These are phyloP conservation scores for Neospora caninum DNA, from an alignment of 169 alveolate genomes.

Conservation along the genomic window DNA sequence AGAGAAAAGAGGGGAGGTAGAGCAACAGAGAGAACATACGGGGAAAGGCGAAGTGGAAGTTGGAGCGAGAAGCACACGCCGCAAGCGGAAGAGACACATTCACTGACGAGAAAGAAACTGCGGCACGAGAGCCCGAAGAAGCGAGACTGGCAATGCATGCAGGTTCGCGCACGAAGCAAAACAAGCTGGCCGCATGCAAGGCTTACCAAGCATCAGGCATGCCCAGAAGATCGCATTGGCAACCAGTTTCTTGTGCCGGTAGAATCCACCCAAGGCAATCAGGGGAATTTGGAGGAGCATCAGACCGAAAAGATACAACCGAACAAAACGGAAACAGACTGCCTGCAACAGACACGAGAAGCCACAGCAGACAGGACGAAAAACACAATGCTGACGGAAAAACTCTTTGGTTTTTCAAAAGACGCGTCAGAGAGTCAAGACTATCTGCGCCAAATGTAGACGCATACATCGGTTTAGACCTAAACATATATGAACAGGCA, in stretches of 20 bases:
- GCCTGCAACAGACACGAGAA: constrained; percentile 43
- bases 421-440: no score
- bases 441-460: no score
- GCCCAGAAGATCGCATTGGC: constrained; percentile 70
- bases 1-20: not conserved
- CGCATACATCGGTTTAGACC: no score
- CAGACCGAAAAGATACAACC: constrained; percentile 63
- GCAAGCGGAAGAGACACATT: no score
- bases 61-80: no score
- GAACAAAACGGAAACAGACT: constrained; percentile 66
- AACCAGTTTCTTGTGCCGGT: constrained; percentile 41
- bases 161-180: no score
- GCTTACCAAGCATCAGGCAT: constrained; percentile 63
- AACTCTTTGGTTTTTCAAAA: no score
- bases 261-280: constrained; percentile 63
- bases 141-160: not conserved
- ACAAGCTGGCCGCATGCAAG: no score
- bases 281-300: constrained; percentile 72
- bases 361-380: not conserved
- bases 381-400: not conserved
- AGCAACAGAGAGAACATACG: not conserved
- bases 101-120: no score
- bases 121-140: no score
- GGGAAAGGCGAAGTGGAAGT: not conserved
- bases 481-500: no score